A percentile compares a stretch with the other conserved stretches of the same genome.
phyloP scores from a whole-genome alignment of 139 green algal genomes.

The Picochlorum sp. region DNA sequence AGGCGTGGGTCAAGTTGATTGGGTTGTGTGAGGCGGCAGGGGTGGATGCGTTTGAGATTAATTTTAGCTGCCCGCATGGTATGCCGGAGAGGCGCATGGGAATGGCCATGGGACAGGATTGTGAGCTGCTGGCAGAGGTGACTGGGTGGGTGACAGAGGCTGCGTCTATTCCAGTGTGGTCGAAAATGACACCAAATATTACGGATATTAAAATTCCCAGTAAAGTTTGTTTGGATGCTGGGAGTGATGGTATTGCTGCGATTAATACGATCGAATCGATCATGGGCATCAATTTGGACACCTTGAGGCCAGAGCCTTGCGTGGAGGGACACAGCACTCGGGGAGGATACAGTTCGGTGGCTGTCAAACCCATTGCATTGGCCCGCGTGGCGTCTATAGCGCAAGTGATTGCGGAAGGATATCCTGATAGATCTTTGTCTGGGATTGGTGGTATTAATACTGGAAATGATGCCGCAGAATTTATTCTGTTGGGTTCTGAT shows the following conservation, averaged over 20 bases:
- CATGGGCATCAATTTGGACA: constrained; percentile 94
- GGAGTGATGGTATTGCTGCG: constrained; percentile 64
- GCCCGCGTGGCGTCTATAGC: constrained; percentile 58
- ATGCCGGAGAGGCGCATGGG: constrained; percentile 88
- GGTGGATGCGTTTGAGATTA: constrained; percentile 95
- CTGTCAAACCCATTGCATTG: constrained; percentile 95
- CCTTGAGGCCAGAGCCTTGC: constrained; percentile 63
- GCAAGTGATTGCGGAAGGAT: constrained; percentile 65
- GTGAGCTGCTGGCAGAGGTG: constrained; percentile 61
- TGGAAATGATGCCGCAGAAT: constrained; percentile 88
- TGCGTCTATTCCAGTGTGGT: constrained; percentile 86
- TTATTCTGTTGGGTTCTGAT: constrained; percentile 85
- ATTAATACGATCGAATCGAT: constrained; percentile 88
- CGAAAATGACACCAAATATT: constrained; percentile 99
- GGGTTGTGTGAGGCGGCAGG: constrained; percentile 72
- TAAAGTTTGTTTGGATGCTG: constrained; percentile 39
- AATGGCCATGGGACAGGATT: constrained; percentile 61
- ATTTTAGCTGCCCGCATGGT: constrained; percentile 91
- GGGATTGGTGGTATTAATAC: constrained; percentile 89
- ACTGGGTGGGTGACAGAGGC: constrained; percentile 82
- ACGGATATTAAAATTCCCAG: constrained; percentile 81
- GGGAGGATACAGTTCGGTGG: constrained; percentile 72
- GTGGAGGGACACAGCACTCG: constrained; percentile 49
- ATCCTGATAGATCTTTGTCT: constrained; percentile 48
- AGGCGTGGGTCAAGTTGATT: constrained; percentile 91